Conservation (phyloP, 1,139 yeast species). For the Saccharomyces hybrid region DNA sequence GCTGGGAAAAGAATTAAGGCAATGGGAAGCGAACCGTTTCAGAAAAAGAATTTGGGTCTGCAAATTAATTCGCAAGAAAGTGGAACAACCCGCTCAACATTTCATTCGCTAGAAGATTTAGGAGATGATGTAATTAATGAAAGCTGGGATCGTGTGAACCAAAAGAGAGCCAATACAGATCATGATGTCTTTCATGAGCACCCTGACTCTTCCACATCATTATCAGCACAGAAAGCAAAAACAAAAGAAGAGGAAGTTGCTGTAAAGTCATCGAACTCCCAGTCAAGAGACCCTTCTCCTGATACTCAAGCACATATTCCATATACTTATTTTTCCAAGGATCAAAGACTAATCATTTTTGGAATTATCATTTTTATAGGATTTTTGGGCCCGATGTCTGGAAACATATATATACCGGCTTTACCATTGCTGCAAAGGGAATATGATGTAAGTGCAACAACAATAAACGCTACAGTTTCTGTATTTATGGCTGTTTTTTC, state of each 20-base stretch:
- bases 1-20: neutral
- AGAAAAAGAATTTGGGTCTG: neutral
- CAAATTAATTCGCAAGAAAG: neutral
- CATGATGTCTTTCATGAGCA: neutral
- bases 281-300: neutral
- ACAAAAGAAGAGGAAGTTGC: neutral
- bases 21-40: neutral
- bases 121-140: neutral
- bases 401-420: constrained; percentile 53
- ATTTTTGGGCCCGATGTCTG: constrained; percentile 52
- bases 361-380: constrained; percentile 34
- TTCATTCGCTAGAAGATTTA: neutral
- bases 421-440: constrained; percentile 41
- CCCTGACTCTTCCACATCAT: neutral
- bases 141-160: neutral
- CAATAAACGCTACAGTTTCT: constrained; percentile 53
- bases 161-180: neutral
- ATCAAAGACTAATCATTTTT: constrained; percentile 20
- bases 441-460: constrained; percentile 39
- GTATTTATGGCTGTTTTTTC: constrained; percentile 53
- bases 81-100: neutral
- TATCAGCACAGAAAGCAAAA: neutral
- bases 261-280: neutral
- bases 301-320: constrained; percentile 1
- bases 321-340: constrained; percentile 24